Evolutionary conservation across 2,329 filamentous ascomycete species (phyloP), one percentile per base, ranked within the genome.

Genomic region (Pseudogymnoascus sp.): DNA sequence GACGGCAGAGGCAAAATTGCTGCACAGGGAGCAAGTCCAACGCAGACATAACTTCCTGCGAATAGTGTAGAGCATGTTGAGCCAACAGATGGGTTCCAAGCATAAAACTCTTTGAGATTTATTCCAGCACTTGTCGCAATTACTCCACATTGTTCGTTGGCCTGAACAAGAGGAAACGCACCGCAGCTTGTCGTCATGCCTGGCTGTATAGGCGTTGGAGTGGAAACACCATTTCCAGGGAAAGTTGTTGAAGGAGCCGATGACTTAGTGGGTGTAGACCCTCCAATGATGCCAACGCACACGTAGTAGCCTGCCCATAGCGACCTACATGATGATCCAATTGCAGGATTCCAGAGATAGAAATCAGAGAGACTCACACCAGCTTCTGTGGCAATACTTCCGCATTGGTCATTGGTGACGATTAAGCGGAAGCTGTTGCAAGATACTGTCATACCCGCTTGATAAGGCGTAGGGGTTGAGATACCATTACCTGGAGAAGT

Each of bases 191-290:
- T n/a, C 12, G 37, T 27, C 27, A 58, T 55, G 5, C 60, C 65
- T 29, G 67, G 65, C 59, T 63, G 59, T 33, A 62, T 61, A 10
- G 64, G 58, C 42, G 62, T 64, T 9, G 67, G 68, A 35, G 66
- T 52, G 2, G 21, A 4, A 27, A 52, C 21, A 8, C 42, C 29
- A n/a, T 29, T 37, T 8, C 8, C 25, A 10, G 45, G 8, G 25
- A 18, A 8, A 9, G 45, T 52, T 39, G 36, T 8, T n/a, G n/a
- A n/a, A n/a, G n/a, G n/a, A 15, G n/a, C 5, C 36, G 15, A 13
- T 2, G 21, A 10, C 42, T 52, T 3, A 10, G 42, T 31, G 27
- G 42, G 42, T 18, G 42, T 52, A 8, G 21, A 31, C 10, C 42
- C 55, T n/a, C n/a, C n/a, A 9, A 36, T 36, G 12, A 31, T 21